Base-by-base conservation (phyloP, 306 rosid species). In the Vigna mungo region DNA sequence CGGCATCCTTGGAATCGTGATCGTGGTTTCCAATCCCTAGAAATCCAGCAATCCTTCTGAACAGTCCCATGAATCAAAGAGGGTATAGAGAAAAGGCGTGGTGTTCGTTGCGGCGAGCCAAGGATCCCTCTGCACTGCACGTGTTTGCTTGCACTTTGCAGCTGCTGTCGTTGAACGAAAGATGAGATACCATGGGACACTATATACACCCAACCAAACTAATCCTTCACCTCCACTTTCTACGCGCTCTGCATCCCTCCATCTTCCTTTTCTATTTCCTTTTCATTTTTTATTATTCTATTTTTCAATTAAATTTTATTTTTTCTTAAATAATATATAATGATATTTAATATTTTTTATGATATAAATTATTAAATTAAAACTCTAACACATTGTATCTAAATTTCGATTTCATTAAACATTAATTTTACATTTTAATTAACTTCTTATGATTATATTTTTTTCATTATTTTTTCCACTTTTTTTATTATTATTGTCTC, bases 21-120 rank as follows among this genome's bases (percentile, higher is more conserved):
- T 90, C 91, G 81, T 83, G 90, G 23, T 65, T 1, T 90, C 92
- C 11, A 25, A 96, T 14, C 91, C 99, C 98, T 79, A 91, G 82
- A 1, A 86, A 59, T 43, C 84, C 94, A 10, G 67, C 83, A 10
- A 96, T 0, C 78, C 58, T 87, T 88, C 25, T 91, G 0, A 92
- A 27, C 0, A 91, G 20, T 51, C 91, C 60, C 98, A 96, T 96
- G 17, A 25, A 5, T 77, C 58, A 9, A 30, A 30, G 41, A 52
- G 20, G 81, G 36, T 30, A 9, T 27, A 4, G 52, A n/a, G 69
- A 64, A 72, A 61, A 48, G 85, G 55, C 47, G 71, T 13, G 60
- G 83, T 14, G 18, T 23, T 23, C 17, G 63, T 20, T 12, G 80
- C 36, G 13, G 52, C 13, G 32, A 47, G 47, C 48, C 21, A 16